These are phyloP conservation scores for Yamadazyma dushanensis DNA, from an alignment of 1,139 yeast species.

Conservation along the genomic window DNA sequence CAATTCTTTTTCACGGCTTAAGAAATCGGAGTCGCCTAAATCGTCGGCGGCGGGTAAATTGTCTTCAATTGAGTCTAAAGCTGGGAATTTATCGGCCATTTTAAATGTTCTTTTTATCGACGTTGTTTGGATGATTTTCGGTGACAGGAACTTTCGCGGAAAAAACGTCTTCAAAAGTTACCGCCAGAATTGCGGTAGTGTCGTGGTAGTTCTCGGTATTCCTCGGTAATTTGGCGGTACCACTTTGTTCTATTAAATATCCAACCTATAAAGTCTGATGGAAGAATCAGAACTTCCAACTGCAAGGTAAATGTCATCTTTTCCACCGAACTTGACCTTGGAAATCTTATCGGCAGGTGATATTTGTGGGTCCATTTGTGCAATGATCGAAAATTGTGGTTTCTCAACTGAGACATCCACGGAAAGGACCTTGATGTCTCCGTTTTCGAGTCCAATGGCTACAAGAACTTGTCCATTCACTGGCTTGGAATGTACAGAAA, in stretches of 20 bases:
- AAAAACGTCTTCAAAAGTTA: too few relatives aligned
- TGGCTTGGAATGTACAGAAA: conserved; percentile 49
- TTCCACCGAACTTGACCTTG: conserved; percentile 55
- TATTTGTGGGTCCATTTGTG: conserved; percentile 31
- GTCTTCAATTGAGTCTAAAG: conserved; percentile 57
- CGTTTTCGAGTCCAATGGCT: conserved; percentile 77
- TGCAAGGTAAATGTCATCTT: conserved; percentile 42
- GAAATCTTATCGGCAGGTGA: conserved; percentile 64
- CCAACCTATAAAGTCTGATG: conserved; percentile 50
- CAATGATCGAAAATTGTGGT: conserved; percentile 25
- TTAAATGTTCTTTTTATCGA: too few relatives aligned
- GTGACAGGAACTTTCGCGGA: too few relatives aligned
- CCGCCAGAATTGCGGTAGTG: too few relatives aligned
- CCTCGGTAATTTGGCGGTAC: too few relatives aligned
- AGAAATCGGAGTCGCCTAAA: conserved; percentile 56
- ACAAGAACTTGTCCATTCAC: conserved; percentile 31
- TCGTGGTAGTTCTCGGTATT: too few relatives aligned
- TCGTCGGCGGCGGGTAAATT: conserved; percentile 33
- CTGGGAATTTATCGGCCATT: conserved; percentile 90
- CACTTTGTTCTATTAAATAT: too few relatives aligned
- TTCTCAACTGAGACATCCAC: conserved; percentile 29
- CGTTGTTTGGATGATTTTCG: too few relatives aligned
- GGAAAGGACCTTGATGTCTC: conserved; percentile 25
- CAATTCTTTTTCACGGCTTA: conserved; percentile 80
- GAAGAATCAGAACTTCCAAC: conserved; percentile 73